Evolutionary conservation across 2,329 filamentous ascomycete genomes (phyloP).

Genomic region (Elsinoe australis): DNA sequence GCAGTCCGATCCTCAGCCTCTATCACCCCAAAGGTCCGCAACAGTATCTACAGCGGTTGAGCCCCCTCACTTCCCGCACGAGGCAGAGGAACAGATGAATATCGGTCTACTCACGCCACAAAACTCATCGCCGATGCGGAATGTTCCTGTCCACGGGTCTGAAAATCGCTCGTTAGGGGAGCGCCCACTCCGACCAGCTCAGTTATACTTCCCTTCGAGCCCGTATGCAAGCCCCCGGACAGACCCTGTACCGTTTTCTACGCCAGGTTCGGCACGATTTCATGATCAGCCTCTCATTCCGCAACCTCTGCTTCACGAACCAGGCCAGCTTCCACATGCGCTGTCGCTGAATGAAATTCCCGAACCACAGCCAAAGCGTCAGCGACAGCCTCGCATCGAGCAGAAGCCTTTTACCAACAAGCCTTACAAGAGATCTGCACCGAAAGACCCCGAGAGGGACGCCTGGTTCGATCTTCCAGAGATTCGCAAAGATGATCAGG

Average conservation of each 20-base stretch:
- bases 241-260: constrained; percentile 13
- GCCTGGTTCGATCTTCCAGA: constrained; percentile 25
- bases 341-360: too few relatives aligned
- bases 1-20: constrained; percentile 4
- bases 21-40: constrained; percentile 15
- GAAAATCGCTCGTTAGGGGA: background rate
- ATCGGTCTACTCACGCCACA: constrained; percentile 22
- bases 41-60: constrained; percentile 5
- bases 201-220: constrained; percentile 3
- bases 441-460: constrained; percentile 21
- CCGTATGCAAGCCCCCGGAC: background rate
- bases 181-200: constrained; percentile 6
- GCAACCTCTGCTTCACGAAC: too few relatives aligned
- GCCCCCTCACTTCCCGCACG: too few relatives aligned
- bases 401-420: constrained; percentile 24
- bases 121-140: constrained; percentile 20
- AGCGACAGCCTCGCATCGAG: background rate
- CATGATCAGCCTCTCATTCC: constrained; percentile 7
- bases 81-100: too few relatives aligned
- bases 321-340: too few relatives aligned
- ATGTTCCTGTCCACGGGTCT: background rate
- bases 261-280: background rate
- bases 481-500: background rate
- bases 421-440: constrained; percentile 29
- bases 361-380: background rate